phyloP scores from a whole-genome alignment of 495 filamentous ascomycete species.

The Aspergillus haitiensis region DNA sequence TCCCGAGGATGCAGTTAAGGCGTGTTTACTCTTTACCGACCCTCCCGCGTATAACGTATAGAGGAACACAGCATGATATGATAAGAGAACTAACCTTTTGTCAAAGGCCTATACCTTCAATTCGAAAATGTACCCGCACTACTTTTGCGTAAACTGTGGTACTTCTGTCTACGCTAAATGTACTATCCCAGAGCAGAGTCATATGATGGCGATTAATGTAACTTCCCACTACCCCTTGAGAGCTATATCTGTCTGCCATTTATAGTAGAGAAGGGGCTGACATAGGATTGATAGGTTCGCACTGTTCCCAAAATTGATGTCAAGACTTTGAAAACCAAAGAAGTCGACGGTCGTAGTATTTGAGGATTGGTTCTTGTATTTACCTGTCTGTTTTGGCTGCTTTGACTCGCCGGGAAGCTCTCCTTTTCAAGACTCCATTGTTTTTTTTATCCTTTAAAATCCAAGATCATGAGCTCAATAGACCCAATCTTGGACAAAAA shows the following conservation, averaged over 20 bases:
- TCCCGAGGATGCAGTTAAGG: conserved; percentile 26
- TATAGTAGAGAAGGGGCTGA: too few relatives aligned
- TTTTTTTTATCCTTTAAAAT: too few relatives aligned
- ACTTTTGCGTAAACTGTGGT: conserved; percentile 45
- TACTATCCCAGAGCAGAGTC: conserved; percentile 25
- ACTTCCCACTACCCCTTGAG: neutral
- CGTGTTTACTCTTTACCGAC: neutral
- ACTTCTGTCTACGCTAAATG: conserved; percentile 36
- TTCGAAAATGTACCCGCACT: conserved; percentile 37
- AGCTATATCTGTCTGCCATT: neutral
- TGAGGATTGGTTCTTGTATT: neutral
- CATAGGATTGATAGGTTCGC: conserved; percentile 26
- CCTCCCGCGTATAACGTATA: neutral
- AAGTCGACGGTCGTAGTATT: conserved; percentile 30
- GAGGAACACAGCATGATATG: too few relatives aligned
- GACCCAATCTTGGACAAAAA: too few relatives aligned
- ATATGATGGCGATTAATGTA: conserved; percentile 43
- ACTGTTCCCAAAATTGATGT: conserved; percentile 36
- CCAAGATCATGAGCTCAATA: too few relatives aligned
- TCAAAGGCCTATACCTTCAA: conserved; percentile 38
- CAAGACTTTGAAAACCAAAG: conserved; percentile 27
- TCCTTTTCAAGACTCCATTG: too few relatives aligned
- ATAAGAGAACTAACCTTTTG: neutral
- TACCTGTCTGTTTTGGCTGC: too few relatives aligned
- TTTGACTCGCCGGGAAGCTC: too few relatives aligned